phyloP scores from a whole-genome alignment of 495 filamentous ascomycete genomes.

The Corynascus novoguineensis region DNA sequence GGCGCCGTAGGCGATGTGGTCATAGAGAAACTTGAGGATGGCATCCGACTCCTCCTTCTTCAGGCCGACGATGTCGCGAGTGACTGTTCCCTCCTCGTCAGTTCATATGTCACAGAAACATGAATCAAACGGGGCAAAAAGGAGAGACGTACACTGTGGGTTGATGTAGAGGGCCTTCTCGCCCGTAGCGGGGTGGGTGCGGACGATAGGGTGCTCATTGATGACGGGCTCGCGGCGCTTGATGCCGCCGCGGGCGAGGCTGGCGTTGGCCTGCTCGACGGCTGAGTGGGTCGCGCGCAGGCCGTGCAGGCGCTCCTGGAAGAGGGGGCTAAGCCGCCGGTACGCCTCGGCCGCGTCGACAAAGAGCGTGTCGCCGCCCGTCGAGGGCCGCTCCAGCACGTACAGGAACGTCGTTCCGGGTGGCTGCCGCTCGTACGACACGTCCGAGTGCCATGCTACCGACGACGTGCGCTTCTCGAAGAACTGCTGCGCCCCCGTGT shows the following conservation, averaged over 20 bases:
- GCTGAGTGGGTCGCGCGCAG: constrained; percentile 73
- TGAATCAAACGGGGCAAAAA: not conserved
- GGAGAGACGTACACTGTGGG: constrained; percentile 64
- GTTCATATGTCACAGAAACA: not conserved
- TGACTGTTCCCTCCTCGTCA: constrained; percentile 45
- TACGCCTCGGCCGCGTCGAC: constrained; percentile 70
- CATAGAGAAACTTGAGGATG: constrained; percentile 82
- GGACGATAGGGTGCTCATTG: constrained; percentile 66
- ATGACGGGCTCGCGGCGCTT: constrained; percentile 66
- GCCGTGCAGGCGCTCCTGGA: constrained; percentile 68
- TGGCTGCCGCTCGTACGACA: constrained; percentile 78
- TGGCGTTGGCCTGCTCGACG: constrained; percentile 60
- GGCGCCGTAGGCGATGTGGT: constrained; percentile 73
- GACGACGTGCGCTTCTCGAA: constrained; percentile 61
- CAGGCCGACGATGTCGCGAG: constrained; percentile 63
- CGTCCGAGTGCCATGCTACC: constrained; percentile 79
- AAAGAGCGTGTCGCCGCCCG: constrained; percentile 77
- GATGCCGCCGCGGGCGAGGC: constrained; percentile 52
- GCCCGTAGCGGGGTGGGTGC: constrained; percentile 76
- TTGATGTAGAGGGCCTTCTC: constrained; percentile 87
- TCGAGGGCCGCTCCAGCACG: constrained; percentile 67
- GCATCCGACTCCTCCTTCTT: constrained; percentile 74
- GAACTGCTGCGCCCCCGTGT: constrained; percentile 51
- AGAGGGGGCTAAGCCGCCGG: constrained; percentile 63
- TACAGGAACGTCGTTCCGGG: constrained; percentile 81